Percentiles rank a stretch among this genome's conserved stretches.
phyloP scores from a whole-genome alignment of 805 yeast species.

The Cyberlindnera japonica region DNA sequence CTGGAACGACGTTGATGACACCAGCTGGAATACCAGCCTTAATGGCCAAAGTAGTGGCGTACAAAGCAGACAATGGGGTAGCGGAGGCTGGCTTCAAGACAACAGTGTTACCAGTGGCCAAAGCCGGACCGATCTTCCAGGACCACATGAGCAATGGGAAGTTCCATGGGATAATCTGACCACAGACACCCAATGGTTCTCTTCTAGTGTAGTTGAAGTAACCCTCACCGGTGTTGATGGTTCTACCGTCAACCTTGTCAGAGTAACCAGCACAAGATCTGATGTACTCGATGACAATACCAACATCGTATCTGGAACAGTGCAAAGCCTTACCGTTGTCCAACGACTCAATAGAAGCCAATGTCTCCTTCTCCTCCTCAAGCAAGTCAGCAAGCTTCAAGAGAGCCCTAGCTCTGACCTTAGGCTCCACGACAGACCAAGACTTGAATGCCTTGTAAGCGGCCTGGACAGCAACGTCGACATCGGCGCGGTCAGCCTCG shows the following conservation, averaged over 20 bases:
- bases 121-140: constrained; percentile 68
- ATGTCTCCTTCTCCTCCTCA: constrained; percentile 44
- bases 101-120: constrained; percentile 63
- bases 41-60: constrained; percentile 46
- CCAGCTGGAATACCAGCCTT: constrained; percentile 66
- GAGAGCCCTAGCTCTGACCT: constrained; percentile 38
- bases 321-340: constrained; percentile 52
- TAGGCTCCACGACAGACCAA: constrained; percentile 47
- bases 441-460: constrained; percentile 63
- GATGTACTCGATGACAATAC: constrained; percentile 42
- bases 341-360: constrained; percentile 47
- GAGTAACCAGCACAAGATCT: constrained; percentile 53
- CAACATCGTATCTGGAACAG: constrained; percentile 47
- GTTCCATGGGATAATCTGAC: constrained; percentile 71
- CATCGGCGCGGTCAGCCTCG: constrained; percentile 48
- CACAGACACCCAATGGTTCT: constrained; percentile 70
- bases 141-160: constrained; percentile 66
- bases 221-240: constrained; percentile 46
- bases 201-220: constrained; percentile 53
- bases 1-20: constrained; percentile 59
- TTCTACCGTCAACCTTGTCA: constrained; percentile 47
- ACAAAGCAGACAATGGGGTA: constrained; percentile 64
- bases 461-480: constrained; percentile 53
- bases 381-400: constrained; percentile 47
- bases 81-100: constrained; percentile 63